A percentile compares a stretch with the other conserved stretches of the same genome.
phyloP scores from a whole-genome alignment of 1,284 basidiomycete species.

The Puccinia hordei region DNA sequence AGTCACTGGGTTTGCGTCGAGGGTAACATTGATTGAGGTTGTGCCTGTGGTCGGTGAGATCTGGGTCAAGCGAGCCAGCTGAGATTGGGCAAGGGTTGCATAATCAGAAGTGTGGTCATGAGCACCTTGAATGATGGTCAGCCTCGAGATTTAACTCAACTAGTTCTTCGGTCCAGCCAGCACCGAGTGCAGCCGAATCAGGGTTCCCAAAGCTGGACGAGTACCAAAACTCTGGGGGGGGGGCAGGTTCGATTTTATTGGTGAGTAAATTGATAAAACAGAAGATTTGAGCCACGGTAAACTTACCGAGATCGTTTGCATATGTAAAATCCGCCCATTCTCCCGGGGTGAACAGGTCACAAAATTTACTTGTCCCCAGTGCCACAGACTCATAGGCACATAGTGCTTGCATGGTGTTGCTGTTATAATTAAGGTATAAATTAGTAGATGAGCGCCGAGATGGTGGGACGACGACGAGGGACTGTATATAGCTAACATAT shows the following conservation, averaged over 20 bases:
- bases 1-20: slow-evolving; percentile 69
- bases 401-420: slow-evolving; percentile 58
- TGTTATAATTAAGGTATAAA: slow-evolving; percentile 65
- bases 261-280: not conserved
- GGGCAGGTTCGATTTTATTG: not conserved
- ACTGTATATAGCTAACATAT: slow-evolving; percentile 64
- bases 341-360: slow-evolving; percentile 67
- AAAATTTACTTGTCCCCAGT: slow-evolving; percentile 62
- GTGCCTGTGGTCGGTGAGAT: slow-evolving; percentile 70
- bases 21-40: slow-evolving; percentile 76
- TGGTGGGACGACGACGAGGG: slow-evolving; percentile 52
- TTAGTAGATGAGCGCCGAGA: slow-evolving; percentile 44
- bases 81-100: slow-evolving; percentile 56
- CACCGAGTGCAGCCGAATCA: slow-evolving; percentile 59
- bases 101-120: not conserved
- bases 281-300: not conserved
- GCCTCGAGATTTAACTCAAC: slow-evolving; percentile 49
- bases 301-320: slow-evolving; percentile 38
- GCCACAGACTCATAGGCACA: slow-evolving; percentile 60
- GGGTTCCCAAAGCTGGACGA: slow-evolving; percentile 58
- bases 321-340: slow-evolving; percentile 69
- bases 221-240: slow-evolving; percentile 45
- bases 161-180: slow-evolving; percentile 62
- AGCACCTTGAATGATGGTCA: slow-evolving; percentile 50
- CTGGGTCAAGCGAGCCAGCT: slow-evolving; percentile 73